A percentile compares a stretch with the other conserved stretches of the same genome.
These are phyloP conservation scores for Teunomyces aglyptinius DNA, from an alignment of 805 yeast species.

Conservation along the genomic window DNA sequence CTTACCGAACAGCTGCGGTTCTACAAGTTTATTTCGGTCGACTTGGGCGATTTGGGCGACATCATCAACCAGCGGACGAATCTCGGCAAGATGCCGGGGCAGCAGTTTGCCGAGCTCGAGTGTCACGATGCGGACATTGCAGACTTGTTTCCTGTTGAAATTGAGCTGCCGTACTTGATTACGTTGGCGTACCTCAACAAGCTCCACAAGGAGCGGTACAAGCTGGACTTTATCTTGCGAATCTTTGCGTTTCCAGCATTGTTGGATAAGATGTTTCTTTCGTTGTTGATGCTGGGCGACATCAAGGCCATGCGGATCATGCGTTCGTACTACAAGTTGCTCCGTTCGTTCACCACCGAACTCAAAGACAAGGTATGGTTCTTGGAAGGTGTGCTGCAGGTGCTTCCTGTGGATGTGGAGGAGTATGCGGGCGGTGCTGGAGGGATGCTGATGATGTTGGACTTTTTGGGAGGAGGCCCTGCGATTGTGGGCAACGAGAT, in stretches of 20 bases:
- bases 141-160: slow-evolving; percentile 82
- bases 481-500: slow-evolving; percentile 37
- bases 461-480: slow-evolving; percentile 72
- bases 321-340: slow-evolving; percentile 79
- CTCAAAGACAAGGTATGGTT: slow-evolving; percentile 93
- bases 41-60: slow-evolving; percentile 85
- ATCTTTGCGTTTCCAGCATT: slow-evolving; percentile 93
- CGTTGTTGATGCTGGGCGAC: slow-evolving; percentile 80
- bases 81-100: neutral
- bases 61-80: slow-evolving; percentile 40
- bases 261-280: slow-evolving; percentile 75
- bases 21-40: slow-evolving; percentile 63
- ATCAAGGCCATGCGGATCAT: slow-evolving; percentile 85
- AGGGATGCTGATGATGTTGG: slow-evolving; percentile 90
- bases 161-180: slow-evolving; percentile 81
- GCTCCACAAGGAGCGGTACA: slow-evolving; percentile 74
- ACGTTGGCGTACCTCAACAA: slow-evolving; percentile 84
- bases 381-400: slow-evolving; percentile 84
- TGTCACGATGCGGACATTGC: slow-evolving; percentile 86
- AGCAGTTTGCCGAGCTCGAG: slow-evolving; percentile 55
- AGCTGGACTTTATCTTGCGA: slow-evolving; percentile 80
- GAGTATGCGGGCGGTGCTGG: slow-evolving; percentile 84
- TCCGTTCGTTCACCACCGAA: slow-evolving; percentile 78
- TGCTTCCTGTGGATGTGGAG: slow-evolving; percentile 88
- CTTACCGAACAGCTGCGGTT: slow-evolving; percentile 47